Percentiles rank a stretch among this genome's conserved stretches.
phyloP scores from a whole-genome alignment of 1,139 yeast species.

The Yamadazyma jaroonii region DNA sequence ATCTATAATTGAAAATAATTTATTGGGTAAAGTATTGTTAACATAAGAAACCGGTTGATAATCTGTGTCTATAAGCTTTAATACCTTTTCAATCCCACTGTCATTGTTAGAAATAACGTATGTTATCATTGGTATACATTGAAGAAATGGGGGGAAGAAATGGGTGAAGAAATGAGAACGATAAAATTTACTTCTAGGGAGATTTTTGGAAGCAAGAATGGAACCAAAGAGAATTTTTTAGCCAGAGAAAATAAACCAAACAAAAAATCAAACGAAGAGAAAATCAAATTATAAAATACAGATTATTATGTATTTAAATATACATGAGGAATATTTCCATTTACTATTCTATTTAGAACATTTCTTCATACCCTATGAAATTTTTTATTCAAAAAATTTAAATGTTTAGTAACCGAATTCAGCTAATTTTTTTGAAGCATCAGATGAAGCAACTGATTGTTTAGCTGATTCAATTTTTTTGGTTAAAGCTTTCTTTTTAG shows the following conservation, averaged over 20 bases:
- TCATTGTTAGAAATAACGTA: conserved; percentile 3
- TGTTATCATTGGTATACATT: not conserved
- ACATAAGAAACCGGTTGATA: conserved; percentile 13
- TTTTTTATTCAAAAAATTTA: conserved; percentile 2
- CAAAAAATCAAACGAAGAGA: not conserved
- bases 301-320: conserved; percentile 8
- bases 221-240: no score
- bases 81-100: conserved; percentile 9
- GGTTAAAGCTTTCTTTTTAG: conserved; percentile 95
- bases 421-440: conserved; percentile 73
- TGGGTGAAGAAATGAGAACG: no score
- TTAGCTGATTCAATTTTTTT: conserved; percentile 88
- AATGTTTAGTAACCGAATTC: conserved; percentile 68
- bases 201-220: no score
- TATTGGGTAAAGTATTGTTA: conserved; percentile 17
- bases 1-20: conserved; percentile 12
- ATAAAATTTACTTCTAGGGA: no score
- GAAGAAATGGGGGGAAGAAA: no score
- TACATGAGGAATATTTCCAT: conserved; percentile 10
- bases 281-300: not conserved
- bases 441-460: conserved; percentile 74
- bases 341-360: conserved; percentile 5
- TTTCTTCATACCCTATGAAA: conserved; percentile 3
- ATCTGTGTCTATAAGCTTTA: conserved; percentile 5
- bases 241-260: no score